Base-by-base conservation (phyloP, 306 rosid genomes). In the Malus sylvestris region DNA sequence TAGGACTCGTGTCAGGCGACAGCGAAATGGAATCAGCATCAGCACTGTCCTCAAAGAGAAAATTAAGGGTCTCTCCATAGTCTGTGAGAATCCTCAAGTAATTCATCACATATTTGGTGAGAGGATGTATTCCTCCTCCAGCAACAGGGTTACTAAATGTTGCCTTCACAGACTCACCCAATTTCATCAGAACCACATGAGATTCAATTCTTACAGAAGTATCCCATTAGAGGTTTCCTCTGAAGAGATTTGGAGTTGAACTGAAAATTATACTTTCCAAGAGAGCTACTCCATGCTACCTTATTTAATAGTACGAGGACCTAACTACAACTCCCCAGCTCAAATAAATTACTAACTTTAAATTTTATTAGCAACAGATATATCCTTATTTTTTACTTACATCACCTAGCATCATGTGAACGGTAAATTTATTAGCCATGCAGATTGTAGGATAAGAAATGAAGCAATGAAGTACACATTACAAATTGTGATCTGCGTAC, bases 101-200 rank as follows among this genome's bases (percentile, higher is more conserved):
- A 74, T 94, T 91, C 97, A 94, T 91, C 62, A 94, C 98, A 69
- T 91, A 94, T 83, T 78, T 90, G 18, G 93, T 85, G 75, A 94
- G 86, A 51, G 91, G 97, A 71, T 94, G 98, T 73, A 87, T 72
- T 20, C 96, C 98, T 5, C 98, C 98, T 13, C 97, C 96, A 6
- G 88, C 82, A 72, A 91, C 75, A 67, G 96, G 85, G 20, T 85
- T 80, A 32, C 89, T 42, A 75, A 90, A 89, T 7, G 98, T 90
- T 40, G 82, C 82, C 80, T 79, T 85, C 69, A 85, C 98, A 38
- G 96, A 87, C 68, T 87, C 87, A 4, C 98, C 94, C 78, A 94
- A 79, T 81, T 96, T 81, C 75, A 78, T 76, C 51, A 88, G 84
- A 80, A 94, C 96, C 84, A 87, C 96, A 20, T 86, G 96, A 63